phyloP scores from a whole-genome alignment of 2,329 filamentous ascomycete species.

The Fusarium abutilonis region DNA sequence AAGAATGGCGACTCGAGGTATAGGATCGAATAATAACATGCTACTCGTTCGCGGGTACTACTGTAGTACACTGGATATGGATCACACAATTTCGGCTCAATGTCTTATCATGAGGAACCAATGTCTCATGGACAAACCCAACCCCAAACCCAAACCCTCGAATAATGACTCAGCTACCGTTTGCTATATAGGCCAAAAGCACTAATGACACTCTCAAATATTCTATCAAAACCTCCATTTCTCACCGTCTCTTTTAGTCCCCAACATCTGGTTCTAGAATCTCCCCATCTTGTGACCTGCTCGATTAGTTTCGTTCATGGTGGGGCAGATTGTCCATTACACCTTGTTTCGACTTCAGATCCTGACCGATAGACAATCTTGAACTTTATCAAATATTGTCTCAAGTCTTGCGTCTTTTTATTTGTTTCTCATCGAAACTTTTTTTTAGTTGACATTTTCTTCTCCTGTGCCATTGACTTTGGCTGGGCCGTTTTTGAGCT shows the following conservation, averaged over 20 bases:
- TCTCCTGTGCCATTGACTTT: not conserved
- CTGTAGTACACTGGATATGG: not conserved
- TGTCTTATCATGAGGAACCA: not conserved
- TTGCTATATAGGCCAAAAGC: no score
- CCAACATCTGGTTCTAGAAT: constrained; percentile 26
- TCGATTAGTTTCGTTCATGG: constrained; percentile 33
- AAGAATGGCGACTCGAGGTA: no score
- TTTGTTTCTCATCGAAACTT: not conserved
- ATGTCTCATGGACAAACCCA: not conserved
- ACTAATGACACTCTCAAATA: not conserved
- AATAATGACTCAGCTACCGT: not conserved
- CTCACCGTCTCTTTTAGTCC: constrained; percentile 31
- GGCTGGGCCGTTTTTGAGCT: not conserved
- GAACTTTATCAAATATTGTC: constrained; percentile 8
- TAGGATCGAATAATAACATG: no score
- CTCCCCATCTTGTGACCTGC: constrained; percentile 33
- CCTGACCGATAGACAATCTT: constrained; percentile 32
- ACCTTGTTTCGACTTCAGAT: constrained; percentile 26
- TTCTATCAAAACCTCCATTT: not conserved
- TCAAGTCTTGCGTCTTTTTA: constrained; percentile 2
- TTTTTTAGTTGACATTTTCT: not conserved
- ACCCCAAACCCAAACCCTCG: not conserved
- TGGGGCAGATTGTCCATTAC: constrained; percentile 37
- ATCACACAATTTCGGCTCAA: not conserved
- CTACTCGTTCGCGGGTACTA: no score